phyloP scores from a whole-genome alignment of 495 filamentous ascomycete genomes.

The Penicillium cosmopolitanum region DNA sequence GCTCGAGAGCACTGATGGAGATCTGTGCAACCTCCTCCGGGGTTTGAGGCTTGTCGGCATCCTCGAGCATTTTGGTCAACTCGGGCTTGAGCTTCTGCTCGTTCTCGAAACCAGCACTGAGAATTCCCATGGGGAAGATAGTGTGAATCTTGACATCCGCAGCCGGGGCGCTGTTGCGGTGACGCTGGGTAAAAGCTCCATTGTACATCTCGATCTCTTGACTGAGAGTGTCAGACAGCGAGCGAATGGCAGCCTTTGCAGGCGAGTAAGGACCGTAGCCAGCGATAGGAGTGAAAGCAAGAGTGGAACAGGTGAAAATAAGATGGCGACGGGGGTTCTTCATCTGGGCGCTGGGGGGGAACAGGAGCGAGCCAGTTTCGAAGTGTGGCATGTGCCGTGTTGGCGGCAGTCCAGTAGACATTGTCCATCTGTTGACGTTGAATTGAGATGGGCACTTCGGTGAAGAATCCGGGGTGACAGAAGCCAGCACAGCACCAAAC shows the following conservation, averaged over 20 bases:
- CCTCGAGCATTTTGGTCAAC: constrained; percentile 80
- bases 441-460: constrained; percentile 65
- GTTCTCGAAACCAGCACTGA: constrained; percentile 70
- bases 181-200: constrained; percentile 57
- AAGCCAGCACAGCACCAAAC: constrained; percentile 92
- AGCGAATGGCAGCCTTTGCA: constrained; percentile 81
- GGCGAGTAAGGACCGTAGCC: constrained; percentile 90
- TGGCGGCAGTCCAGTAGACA: constrained; percentile 88
- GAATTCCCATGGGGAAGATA: constrained; percentile 84
- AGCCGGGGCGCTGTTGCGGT: constrained; percentile 42
- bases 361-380: constrained; percentile 52
- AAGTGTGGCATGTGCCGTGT: constrained; percentile 73
- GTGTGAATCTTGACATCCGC: constrained; percentile 77
- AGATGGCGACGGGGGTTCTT: constrained; percentile 66
- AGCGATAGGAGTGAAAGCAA: constrained; percentile 73
- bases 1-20: constrained; percentile 75
- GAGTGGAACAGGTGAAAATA: constrained; percentile 81
- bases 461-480: constrained; percentile 75
- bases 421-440: constrained; percentile 83
- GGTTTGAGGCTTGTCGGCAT: constrained; percentile 76
- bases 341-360: constrained; percentile 32
- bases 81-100: constrained; percentile 83
- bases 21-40: constrained; percentile 73
- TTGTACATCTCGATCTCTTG: constrained; percentile 87
- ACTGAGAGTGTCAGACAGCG: constrained; percentile 77